Evolutionary conservation across 2,329 filamentous ascomycete genomes (phyloP).

Genomic region (Alternaria consortialis): DNA sequence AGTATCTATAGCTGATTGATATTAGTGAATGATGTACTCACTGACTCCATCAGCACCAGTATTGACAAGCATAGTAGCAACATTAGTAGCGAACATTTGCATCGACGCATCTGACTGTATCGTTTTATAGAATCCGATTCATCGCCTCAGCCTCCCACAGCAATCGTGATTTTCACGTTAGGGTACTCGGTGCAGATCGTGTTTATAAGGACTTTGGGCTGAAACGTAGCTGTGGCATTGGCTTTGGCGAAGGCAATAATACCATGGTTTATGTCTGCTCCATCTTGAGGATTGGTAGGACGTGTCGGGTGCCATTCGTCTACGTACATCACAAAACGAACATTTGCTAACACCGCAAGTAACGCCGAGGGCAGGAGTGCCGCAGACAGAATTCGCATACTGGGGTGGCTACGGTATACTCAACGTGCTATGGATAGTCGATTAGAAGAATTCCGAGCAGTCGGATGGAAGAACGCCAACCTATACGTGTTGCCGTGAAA

Average conservation of each 20-base stretch:
- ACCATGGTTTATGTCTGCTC: conserved; percentile 49
- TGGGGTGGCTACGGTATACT: conserved; percentile 3
- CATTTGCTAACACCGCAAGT: conserved; percentile 25
- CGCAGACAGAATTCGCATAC: conserved; percentile 32
- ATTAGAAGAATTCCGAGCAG: not conserved
- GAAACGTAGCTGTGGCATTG: conserved; percentile 56
- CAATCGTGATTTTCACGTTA: conserved; percentile 71
- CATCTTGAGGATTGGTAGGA: conserved; percentile 35
- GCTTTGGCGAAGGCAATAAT: conserved; percentile 51
- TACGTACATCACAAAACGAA: conserved; percentile 45
- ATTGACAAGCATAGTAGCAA: conserved; percentile 68
- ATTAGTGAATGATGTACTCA: conserved; percentile 40
- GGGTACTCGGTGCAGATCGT: conserved; percentile 64
- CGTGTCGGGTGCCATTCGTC: conserved; percentile 48
- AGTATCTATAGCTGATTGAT: not conserved
- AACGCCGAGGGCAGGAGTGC: conserved; percentile 24
- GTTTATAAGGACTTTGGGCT: conserved; percentile 63
- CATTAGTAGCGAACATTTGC: conserved; percentile 68
- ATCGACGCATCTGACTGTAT: conserved; percentile 63
- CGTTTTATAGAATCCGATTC: conserved; percentile 68
- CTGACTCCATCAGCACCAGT: conserved; percentile 72
- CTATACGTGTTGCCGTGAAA: not conserved
- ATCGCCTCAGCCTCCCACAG: conserved; percentile 80
- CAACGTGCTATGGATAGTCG: not conserved
- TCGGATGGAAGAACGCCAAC: not conserved